A percentile compares a stretch with the other conserved stretches of the same genome.
phyloP scores from a whole-genome alignment of 495 filamentous ascomycete species.

The Cercophora newfieldiana region DNA sequence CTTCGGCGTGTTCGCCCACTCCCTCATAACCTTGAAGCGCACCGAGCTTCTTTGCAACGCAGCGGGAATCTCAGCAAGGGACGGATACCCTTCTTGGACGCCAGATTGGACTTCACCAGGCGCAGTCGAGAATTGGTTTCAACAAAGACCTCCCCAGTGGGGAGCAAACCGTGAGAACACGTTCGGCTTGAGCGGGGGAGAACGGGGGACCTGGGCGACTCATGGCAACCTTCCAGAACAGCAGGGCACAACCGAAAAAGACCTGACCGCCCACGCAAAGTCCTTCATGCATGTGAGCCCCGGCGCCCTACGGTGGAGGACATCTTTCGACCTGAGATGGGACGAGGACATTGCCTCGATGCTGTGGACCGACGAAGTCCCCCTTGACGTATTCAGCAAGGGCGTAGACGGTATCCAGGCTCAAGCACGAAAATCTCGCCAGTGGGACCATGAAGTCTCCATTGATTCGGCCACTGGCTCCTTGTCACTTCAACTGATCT shows the following conservation, averaged over 20 bases:
- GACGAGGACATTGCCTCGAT: background rate
- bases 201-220: background rate
- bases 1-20: background rate
- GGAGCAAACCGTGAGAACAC: background rate
- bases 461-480: background rate
- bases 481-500: background rate
- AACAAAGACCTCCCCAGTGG: background rate
- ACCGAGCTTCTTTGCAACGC: constrained; percentile 1
- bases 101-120: background rate
- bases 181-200: background rate
- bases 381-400: background rate
- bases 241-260: too few relatives aligned
- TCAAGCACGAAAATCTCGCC: background rate
- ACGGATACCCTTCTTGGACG: constrained; percentile 3
- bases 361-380: background rate
- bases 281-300: background rate
- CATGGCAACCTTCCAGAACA: background rate
- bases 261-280: background rate
- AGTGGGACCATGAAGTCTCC: background rate
- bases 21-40: background rate
- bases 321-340: background rate
- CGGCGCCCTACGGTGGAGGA: background rate
- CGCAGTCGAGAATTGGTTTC: background rate
- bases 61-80: background rate
- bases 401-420: background rate